A percentile compares a stretch with the other conserved stretches of the same genome.
These are phyloP conservation scores for Fusarium sublunatum DNA, from an alignment of 2,329 filamentous ascomycete species.

Conservation along the genomic window DNA sequence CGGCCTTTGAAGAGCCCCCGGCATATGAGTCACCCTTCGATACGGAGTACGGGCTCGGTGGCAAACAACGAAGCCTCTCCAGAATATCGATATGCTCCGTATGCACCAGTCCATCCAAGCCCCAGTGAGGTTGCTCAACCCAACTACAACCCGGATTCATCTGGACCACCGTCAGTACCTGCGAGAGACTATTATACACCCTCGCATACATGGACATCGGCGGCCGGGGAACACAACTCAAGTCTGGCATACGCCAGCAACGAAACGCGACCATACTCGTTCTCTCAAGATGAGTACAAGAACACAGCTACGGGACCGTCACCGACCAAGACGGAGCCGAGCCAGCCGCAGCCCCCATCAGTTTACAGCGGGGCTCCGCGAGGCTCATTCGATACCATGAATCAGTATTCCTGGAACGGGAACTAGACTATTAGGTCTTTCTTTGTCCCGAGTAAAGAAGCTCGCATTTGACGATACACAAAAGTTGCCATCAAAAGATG, in stretches of 20 bases:
- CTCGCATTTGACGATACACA: slow-evolving; percentile 39
- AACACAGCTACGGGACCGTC: slow-evolving; percentile 41
- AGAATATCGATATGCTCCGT: slow-evolving; percentile 68
- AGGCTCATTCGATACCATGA: slow-evolving; percentile 62
- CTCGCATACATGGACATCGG: slow-evolving; percentile 63
- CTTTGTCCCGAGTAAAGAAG: slow-evolving; percentile 20
- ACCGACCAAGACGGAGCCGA: slow-evolving; percentile 51
- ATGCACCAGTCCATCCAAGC: slow-evolving; percentile 46
- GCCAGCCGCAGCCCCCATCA: slow-evolving; percentile 55
- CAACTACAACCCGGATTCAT: slow-evolving; percentile 48
- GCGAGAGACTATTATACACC: slow-evolving; percentile 66
- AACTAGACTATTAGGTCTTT: slow-evolving; percentile 50
- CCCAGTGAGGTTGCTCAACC: slow-evolving; percentile 50
- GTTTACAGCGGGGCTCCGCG: slow-evolving; percentile 55
- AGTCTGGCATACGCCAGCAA: slow-evolving; percentile 59
- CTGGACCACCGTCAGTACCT: slow-evolving; percentile 43
- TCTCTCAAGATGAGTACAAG: slow-evolving; percentile 62
- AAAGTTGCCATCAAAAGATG: slow-evolving; percentile 32
- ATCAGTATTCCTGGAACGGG: slow-evolving; percentile 69
- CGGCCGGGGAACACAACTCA: slow-evolving; percentile 59
- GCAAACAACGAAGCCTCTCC: slow-evolving; percentile 61
- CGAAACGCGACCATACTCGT: slow-evolving; percentile 62
- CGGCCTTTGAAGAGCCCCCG: slow-evolving; percentile 68
- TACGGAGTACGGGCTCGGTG: slow-evolving; percentile 62
- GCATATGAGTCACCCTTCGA: slow-evolving; percentile 64